Percentiles rank a stretch among this genome's conserved stretches.
Conservation (phyloP, 2,329 filamentous ascomycete species). For the Claviceps africana region DNA sequence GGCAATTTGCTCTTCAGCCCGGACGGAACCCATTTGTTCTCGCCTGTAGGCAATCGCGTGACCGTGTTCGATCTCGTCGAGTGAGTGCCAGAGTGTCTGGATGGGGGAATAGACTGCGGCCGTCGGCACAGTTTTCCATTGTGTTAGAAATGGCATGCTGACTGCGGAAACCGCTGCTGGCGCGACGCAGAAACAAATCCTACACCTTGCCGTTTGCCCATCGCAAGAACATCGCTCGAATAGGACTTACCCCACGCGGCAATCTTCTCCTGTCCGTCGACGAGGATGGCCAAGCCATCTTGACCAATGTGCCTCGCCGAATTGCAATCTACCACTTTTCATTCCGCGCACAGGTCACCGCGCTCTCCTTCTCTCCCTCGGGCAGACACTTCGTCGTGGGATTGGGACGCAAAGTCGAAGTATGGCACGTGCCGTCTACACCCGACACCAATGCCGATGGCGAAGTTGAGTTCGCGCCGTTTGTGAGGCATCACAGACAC, state of each 20-base stretch:
- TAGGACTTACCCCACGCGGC: constrained; percentile 78
- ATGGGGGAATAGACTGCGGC: too few species aligned
- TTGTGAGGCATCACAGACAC: constrained; percentile 75
- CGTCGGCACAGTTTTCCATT: too few species aligned
- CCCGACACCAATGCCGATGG: constrained; percentile 67
- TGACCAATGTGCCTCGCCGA: constrained; percentile 78
- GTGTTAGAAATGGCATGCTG: too few species aligned
- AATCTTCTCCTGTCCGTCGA: constrained; percentile 89
- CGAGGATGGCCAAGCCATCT: constrained; percentile 83
- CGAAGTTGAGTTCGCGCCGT: constrained; percentile 87
- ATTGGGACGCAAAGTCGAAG: constrained; percentile 74
- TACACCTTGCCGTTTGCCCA: constrained; percentile 81
- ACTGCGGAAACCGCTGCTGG: neutral
- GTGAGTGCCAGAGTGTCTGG: too few species aligned
- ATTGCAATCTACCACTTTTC: constrained; percentile 89
- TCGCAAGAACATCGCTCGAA: constrained; percentile 77
- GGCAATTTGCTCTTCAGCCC: constrained; percentile 94
- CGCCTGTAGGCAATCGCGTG: constrained; percentile 90
- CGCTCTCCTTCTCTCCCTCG: constrained; percentile 80
- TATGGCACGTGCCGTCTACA: constrained; percentile 90
- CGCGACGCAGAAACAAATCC: constrained; percentile 57
- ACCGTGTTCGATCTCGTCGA: constrained; percentile 94
- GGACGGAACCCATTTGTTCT: constrained; percentile 89
- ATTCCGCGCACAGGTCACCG: constrained; percentile 71
- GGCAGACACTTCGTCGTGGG: constrained; percentile 84